Conservation (phyloP, 257 asterid genomes). For the Penstemon eatonii region DNA sequence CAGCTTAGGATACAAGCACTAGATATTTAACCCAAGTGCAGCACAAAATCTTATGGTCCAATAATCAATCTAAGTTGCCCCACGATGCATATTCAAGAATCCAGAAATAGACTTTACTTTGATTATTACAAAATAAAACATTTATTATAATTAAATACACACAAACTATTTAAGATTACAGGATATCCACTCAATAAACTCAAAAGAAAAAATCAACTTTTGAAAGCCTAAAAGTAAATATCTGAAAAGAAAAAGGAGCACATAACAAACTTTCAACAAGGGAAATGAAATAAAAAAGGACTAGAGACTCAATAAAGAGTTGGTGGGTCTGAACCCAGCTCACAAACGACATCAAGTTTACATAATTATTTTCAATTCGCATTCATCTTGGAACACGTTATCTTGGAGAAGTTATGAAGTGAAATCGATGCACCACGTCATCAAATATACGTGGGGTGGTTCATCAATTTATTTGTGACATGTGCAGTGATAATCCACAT, state of each 20-base stretch:
- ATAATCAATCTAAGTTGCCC: not conserved
- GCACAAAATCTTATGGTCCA: no score
- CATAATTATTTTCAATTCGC: no score
- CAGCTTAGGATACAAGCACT: no score
- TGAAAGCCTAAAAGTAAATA: constrained; percentile 17
- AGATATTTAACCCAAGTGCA: no score
- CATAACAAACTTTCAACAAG: not conserved
- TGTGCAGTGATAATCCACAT: no score
- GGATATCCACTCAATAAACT: constrained; percentile 30
- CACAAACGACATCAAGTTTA: not conserved
- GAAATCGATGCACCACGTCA: no score
- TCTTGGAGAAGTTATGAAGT: no score
- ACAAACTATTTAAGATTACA: constrained; percentile 37
- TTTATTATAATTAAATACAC: constrained; percentile 30
- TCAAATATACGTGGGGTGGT: no score
- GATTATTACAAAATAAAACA: constrained; percentile 18
- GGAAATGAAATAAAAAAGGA: not conserved
- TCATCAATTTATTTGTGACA: no score
- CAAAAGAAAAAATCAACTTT: not conserved
- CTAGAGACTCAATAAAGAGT: constrained; percentile 23
- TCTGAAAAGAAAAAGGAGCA: not conserved
- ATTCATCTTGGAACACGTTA: no score
- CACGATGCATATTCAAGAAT: constrained; percentile 16
- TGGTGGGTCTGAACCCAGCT: constrained; percentile 34
- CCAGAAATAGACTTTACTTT: constrained; percentile 19